These are phyloP conservation scores for Aspergillus vadensis DNA, from an alignment of 2,329 filamentous ascomycete genomes.

Conservation along the genomic window DNA sequence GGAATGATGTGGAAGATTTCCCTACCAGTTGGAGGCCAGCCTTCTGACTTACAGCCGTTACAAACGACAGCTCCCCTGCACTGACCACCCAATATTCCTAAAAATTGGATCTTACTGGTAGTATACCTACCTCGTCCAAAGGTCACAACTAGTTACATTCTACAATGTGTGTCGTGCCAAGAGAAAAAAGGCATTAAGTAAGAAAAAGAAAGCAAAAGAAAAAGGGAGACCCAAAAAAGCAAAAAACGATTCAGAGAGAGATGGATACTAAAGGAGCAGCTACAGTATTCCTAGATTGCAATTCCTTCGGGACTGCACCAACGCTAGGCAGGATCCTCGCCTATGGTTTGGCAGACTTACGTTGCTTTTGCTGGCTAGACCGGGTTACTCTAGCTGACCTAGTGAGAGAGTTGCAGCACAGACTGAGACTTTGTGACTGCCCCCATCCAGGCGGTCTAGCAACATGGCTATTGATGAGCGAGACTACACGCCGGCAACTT, in stretches of 20 bases:
- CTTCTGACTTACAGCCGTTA: slow-evolving; percentile 25
- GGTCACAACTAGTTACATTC: not conserved
- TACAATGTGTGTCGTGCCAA: not conserved
- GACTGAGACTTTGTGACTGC: slow-evolving; percentile 2
- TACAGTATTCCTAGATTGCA: slow-evolving; percentile 1
- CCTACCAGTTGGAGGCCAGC: slow-evolving; percentile 17
- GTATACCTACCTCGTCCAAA: not conserved
- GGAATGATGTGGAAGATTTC: slow-evolving; percentile 19
- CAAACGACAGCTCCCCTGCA: slow-evolving; percentile 20
- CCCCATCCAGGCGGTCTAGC: not conserved
- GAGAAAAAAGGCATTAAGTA: not conserved
- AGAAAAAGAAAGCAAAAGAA: not conserved
- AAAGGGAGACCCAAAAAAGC: not conserved
- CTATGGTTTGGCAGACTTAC: slow-evolving; percentile 3
- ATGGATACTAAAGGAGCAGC: not conserved
- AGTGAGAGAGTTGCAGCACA: not conserved
- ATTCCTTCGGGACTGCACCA: not conserved
- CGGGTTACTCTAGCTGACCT: not conserved
- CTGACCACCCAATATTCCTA: slow-evolving; percentile 25
- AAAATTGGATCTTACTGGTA: not conserved
- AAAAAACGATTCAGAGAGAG: not conserved
- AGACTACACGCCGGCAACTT: not conserved
- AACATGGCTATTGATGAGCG: not conserved
- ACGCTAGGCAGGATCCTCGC: slow-evolving; percentile 6
- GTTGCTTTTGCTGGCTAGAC: slow-evolving; percentile 2